Conservation (phyloP, 805 yeast species). For the Sugiyamaella qingdaonensis region DNA sequence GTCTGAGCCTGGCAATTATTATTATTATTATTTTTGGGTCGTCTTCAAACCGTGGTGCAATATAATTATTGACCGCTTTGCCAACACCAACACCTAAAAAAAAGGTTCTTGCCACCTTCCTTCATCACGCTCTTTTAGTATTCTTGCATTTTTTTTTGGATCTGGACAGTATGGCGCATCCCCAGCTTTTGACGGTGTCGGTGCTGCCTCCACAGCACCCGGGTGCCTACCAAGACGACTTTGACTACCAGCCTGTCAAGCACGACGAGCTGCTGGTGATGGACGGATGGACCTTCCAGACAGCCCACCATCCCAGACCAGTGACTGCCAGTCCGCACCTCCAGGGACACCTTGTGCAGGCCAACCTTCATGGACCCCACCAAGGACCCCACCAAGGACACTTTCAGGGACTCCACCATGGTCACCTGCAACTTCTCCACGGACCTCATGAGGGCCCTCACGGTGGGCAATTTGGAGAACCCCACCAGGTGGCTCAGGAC, state of each 20-base stretch:
- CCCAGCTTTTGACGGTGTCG: neutral
- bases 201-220: neutral
- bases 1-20: neutral
- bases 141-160: neutral
- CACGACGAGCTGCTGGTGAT: neutral
- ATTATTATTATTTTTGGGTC: neutral
- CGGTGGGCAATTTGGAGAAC: no score
- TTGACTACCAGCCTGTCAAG: neutral
- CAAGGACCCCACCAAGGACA: neutral
- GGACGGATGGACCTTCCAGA: neutral
- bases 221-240: neutral
- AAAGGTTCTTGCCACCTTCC: neutral
- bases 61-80: no score
- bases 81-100: neutral
- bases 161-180: constrained; percentile 1
- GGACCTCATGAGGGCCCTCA: no score
- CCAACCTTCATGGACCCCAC: no score
- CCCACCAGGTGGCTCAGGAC: no score
- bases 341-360: neutral
- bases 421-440: neutral
- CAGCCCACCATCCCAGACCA: no score
- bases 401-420: neutral
- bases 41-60: no score
- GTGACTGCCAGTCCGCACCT: neutral
- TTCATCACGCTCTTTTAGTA: neutral